These are phyloP conservation scores for Ascochyta viciae-villosae DNA, from an alignment of 2,329 filamentous ascomycete species.

Conservation along the genomic window DNA sequence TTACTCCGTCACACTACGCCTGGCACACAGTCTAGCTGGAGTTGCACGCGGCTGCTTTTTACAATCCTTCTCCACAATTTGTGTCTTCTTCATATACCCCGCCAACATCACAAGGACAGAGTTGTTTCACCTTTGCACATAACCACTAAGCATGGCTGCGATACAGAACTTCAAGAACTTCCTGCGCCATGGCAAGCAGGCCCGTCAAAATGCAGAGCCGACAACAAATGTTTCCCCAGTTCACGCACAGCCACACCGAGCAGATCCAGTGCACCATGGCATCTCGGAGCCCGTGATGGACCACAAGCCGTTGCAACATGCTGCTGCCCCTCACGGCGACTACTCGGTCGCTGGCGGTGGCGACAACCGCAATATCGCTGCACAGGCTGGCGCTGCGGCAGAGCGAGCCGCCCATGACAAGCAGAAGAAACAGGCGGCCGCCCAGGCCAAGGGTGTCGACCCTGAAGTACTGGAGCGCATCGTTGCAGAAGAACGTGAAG, in stretches of 20 bases:
- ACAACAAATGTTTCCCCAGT: constrained; percentile 69
- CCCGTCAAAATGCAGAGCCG: constrained; percentile 71
- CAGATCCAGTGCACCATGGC: constrained; percentile 62
- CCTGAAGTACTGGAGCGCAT: constrained; percentile 78
- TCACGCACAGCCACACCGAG: constrained; percentile 65
- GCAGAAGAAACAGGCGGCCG: constrained; percentile 62
- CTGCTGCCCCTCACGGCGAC: constrained; percentile 59
- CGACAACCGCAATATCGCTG: constrained; percentile 69
- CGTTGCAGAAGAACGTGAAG: constrained; percentile 89
- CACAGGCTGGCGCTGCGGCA: constrained; percentile 70
- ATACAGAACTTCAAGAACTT: constrained; percentile 99
- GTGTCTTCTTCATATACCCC: constrained; percentile 26
- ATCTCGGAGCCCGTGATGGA: constrained; percentile 65
- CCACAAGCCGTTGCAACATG: constrained; percentile 61
- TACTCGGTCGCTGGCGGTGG: constrained; percentile 70
- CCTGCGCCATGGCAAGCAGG: constrained; percentile 97
- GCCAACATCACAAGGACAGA: constrained; percentile 22
- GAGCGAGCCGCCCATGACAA: constrained; percentile 68
- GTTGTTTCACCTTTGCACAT: constrained; percentile 17
- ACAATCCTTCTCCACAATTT: constrained; percentile 16
- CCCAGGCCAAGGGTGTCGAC: constrained; percentile 60
- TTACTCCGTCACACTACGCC: constrained; percentile 22
- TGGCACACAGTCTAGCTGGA: constrained; percentile 21
- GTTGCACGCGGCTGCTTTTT: constrained; percentile 24
- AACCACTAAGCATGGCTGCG: constrained; percentile 61